Conservation (phyloP, 2,329 filamentous ascomycete genomes). For the Diaporthe citri region DNA sequence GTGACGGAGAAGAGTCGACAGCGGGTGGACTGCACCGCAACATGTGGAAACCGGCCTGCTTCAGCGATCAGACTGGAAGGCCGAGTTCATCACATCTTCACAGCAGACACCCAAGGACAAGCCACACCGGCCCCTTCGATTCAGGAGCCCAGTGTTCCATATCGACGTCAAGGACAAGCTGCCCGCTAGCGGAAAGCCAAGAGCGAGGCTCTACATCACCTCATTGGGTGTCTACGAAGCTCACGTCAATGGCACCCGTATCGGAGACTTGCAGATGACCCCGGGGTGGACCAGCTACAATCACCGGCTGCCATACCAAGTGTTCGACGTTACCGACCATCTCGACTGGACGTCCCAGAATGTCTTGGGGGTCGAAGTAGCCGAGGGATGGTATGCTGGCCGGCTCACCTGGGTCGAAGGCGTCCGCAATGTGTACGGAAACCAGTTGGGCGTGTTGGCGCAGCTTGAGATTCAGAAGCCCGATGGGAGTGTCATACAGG, state of each 20-base stretch:
- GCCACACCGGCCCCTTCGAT: conserved; percentile 17
- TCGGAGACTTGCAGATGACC: conserved; percentile 51
- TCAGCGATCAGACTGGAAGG: conserved; percentile 35
- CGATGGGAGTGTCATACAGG: conserved; percentile 41
- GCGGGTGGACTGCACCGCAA: conserved; percentile 22
- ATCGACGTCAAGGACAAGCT: not conserved
- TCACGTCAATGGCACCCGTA: conserved; percentile 53
- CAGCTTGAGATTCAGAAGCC: conserved; percentile 45
- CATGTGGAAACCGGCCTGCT: conserved; percentile 33
- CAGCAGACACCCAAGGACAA: conserved; percentile 7
- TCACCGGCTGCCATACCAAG: conserved; percentile 57
- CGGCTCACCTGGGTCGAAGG: conserved; percentile 51
- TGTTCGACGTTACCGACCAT: conserved; percentile 55
- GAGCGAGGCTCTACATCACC: conserved; percentile 45
- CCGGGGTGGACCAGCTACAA: conserved; percentile 61
- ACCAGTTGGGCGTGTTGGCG: conserved; percentile 48
- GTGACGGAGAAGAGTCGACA: not conserved
- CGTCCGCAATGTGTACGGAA: conserved; percentile 48
- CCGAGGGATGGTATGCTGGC: conserved; percentile 66
- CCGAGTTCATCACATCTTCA: conserved; percentile 35
- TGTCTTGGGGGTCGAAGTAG: conserved; percentile 59
- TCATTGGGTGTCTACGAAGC: conserved; percentile 54
- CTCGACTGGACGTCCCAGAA: conserved; percentile 52
- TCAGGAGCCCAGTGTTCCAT: conserved; percentile 27
- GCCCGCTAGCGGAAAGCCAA: not conserved